Base-by-base conservation (phyloP, 2,329 filamentous ascomycete species). In the Pseudogymnoascus pannorum region DNA sequence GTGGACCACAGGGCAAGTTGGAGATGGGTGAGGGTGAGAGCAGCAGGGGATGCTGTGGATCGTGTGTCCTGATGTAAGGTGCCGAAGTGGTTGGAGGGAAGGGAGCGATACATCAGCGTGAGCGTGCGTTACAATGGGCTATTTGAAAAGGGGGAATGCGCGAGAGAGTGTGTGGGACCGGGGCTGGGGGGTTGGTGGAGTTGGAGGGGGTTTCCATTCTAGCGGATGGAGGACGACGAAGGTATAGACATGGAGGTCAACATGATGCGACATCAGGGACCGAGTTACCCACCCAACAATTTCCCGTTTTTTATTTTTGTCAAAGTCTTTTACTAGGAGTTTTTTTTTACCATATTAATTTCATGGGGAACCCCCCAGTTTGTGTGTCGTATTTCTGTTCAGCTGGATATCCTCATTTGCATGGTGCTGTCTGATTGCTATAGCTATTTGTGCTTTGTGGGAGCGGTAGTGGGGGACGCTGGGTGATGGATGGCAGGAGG, bases 21-120 rank as follows among this genome's bases (percentile, higher is more conserved):
- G 89, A 95, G 68, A 84, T 94, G 70, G 85, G 87, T 67, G 86
- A 87, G 64, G 82, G 84, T 68, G 76, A 81, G 69, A 84, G 87
- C 72, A 79, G 83, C 42, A 62, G 69, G 63, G 89, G 91, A 67
- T 96, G 92, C 82, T 96, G 92, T 78, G 80, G 84, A 70, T 90
- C 89, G 77, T 96, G 92, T 76, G 82, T 90, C 73, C 83, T 96
- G 73, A 96, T 96, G 92, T 94, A 85, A 85, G 54, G 54, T 9
- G 38, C 11, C 22, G 42, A n/a, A 14, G 14, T 6, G 29, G 33
- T 35, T 35, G 29, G n/a, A 33, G 20, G 26, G 29, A 16, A 35
- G 5, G 54, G 26, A 58, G n/a, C 42, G 42, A 51, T 26, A 51
- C 42, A 22, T 51, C 42, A 48, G 22, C 42, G 42, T 51, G 42